phyloP scores from a whole-genome alignment of 2,329 filamentous ascomycete species.

The Alternaria sp. region DNA sequence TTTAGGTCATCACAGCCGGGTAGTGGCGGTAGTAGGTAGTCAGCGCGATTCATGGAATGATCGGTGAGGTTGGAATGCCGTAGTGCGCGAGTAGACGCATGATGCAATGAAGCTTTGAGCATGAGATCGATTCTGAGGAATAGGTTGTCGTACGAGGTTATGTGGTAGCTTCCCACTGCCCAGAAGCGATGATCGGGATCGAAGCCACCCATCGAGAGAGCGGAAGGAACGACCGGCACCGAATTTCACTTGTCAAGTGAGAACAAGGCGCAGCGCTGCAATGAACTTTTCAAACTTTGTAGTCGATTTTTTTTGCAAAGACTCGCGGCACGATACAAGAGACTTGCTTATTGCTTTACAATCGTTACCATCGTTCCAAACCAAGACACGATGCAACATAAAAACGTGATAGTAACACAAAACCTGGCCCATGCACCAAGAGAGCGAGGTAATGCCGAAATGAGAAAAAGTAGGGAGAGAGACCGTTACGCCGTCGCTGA shows the following conservation, averaged over 20 bases:
- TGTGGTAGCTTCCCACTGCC: not conserved
- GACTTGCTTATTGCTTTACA: not conserved
- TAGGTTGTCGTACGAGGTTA: not conserved
- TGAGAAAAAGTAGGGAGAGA: slow-evolving; percentile 18
- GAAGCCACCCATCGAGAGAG: not conserved
- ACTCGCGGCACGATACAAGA: not conserved
- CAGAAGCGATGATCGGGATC: not conserved
- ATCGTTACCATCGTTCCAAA: not conserved
- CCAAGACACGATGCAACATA: slow-evolving; percentile 59
- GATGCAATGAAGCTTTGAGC: not conserved
- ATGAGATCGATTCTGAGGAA: not conserved
- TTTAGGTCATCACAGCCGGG: not conserved
- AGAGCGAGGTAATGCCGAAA: slow-evolving; percentile 12
- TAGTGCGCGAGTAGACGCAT: not conserved
- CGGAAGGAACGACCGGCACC: not conserved
- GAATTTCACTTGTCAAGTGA: not conserved
- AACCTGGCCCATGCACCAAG: slow-evolving; percentile 8
- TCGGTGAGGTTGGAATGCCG: not conserved
- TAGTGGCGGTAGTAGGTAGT: not conserved
- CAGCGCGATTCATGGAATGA: not conserved
- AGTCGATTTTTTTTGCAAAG: not conserved
- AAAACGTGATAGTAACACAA: slow-evolving; percentile 28
- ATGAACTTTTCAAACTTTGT: not conserved
- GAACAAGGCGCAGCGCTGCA: not conserved
- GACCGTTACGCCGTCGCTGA: slow-evolving; percentile 43